Percentiles rank a stretch among this genome's conserved stretches.
phyloP scores from a whole-genome alignment of 345 rosid species.

The Citrus hindsii region DNA sequence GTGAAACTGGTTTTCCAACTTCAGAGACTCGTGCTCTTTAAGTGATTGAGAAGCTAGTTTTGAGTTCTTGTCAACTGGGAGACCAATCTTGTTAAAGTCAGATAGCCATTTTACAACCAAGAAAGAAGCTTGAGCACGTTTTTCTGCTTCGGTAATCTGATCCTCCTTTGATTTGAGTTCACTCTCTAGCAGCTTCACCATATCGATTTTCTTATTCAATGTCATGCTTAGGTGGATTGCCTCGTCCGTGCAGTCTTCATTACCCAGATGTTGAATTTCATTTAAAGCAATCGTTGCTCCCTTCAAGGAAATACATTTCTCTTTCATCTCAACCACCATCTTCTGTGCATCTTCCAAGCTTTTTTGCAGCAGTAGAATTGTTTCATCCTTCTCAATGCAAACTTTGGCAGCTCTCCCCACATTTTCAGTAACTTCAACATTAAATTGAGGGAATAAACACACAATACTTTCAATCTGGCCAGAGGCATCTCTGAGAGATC shows the following conservation, averaged over 20 bases:
- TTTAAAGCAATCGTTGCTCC: conserved; percentile 64
- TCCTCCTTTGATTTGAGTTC: conserved; percentile 32
- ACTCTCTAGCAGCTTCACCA: conserved; percentile 31
- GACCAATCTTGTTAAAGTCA: conserved; percentile 26
- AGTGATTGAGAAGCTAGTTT: conserved; percentile 9
- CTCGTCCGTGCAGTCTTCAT: conserved; percentile 36
- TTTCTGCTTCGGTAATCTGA: conserved; percentile 43
- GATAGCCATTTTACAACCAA: conserved; percentile 51
- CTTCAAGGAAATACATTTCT: conserved; percentile 65
- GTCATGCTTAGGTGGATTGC: conserved; percentile 27
- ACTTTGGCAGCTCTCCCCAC: conserved; percentile 71
- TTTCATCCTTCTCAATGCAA: conserved; percentile 82
- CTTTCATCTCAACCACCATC: conserved; percentile 68
- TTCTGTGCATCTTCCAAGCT: conserved; percentile 85
- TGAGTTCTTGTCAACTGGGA: conserved; percentile 7
- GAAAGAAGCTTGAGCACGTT: conserved; percentile 44
- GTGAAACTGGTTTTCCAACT: conserved; percentile 31
- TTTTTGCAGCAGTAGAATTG: conserved; percentile 61
- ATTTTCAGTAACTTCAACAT: conserved; percentile 54
- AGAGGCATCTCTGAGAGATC: conserved; percentile 80
- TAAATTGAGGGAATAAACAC: conserved; percentile 65
- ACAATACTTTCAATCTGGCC: conserved; percentile 58
- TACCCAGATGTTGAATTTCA: conserved; percentile 37
- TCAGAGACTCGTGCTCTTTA: conserved; percentile 13
- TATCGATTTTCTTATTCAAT: conserved; percentile 42